Evolutionary conservation across 129 eudicot species (phyloP).

Genomic region (Pittosporum tobira): DNA sequence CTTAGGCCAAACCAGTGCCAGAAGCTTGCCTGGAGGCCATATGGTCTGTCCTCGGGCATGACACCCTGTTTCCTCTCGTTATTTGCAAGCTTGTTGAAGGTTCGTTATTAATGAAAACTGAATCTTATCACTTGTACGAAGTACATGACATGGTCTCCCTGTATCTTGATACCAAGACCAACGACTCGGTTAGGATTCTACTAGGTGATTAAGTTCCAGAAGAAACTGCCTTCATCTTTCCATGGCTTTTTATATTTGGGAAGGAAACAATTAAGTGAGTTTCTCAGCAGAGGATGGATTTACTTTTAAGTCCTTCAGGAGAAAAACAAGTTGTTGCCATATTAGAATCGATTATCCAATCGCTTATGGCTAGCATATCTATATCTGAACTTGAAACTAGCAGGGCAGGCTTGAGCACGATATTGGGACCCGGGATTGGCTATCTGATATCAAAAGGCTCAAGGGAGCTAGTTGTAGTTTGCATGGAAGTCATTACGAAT

Average conservation of each 20-base stretch:
- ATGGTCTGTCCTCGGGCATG: slow-evolving; percentile 14
- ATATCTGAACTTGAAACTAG: slow-evolving; percentile 19
- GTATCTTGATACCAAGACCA: slow-evolving; percentile 15
- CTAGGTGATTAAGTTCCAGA: slow-evolving; percentile 1
- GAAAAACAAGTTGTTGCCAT: slow-evolving; percentile 9
- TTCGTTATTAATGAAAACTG: slow-evolving; percentile 13
- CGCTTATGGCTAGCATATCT: slow-evolving; percentile 14
- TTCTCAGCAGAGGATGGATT: slow-evolving; percentile 5
- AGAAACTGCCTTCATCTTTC: slow-evolving; percentile 7
- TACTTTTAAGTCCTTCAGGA: neutral
- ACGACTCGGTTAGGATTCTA: slow-evolving; percentile 12
- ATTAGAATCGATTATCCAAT: slow-evolving; percentile 3
- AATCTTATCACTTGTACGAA: slow-evolving; percentile 9
- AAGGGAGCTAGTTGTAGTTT: slow-evolving; percentile 1
- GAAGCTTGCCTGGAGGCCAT: slow-evolving; percentile 18
- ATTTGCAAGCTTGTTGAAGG: slow-evolving; percentile 19
- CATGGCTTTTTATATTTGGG: slow-evolving; percentile 23
- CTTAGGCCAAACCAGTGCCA: slow-evolving; percentile 19
- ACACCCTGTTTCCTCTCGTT: slow-evolving; percentile 10
- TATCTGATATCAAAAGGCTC: slow-evolving; percentile 7
- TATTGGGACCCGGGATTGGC: slow-evolving; percentile 17
- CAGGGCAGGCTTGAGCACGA: slow-evolving; percentile 9
- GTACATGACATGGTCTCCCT: slow-evolving; percentile 21
- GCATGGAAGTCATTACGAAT: slow-evolving; percentile 8
- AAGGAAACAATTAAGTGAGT: slow-evolving; percentile 11